Evolutionary conservation across 2,329 filamentous ascomycete genomes (phyloP).

Genomic region (Fusarium sp.): DNA sequence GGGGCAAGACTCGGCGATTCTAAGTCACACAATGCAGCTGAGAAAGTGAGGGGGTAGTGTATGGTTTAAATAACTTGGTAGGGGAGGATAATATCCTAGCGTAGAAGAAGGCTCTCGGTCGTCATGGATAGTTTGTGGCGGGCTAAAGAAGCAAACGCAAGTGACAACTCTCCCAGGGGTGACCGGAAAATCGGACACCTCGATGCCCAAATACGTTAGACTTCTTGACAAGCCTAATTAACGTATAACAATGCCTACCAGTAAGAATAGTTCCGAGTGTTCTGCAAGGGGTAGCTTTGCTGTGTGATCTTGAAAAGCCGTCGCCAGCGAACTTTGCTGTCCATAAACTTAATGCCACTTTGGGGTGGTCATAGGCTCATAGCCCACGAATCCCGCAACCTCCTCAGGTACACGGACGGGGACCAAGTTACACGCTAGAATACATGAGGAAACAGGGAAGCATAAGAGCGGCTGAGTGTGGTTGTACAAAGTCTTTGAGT

Average conservation of each 20-base stretch:
- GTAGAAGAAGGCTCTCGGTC: conserved; percentile 23
- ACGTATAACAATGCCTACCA: conserved; percentile 8
- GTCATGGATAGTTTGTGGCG: conserved; percentile 14
- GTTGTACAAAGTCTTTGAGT: not conserved
- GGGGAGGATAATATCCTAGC: conserved; percentile 1
- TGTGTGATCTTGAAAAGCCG: conserved; percentile 12
- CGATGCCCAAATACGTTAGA: conserved; percentile 23
- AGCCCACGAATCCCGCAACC: not conserved
- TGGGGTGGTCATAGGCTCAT: not conserved
- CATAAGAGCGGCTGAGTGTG: not conserved
- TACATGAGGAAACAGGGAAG: not conserved
- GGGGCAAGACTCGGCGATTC: not conserved
- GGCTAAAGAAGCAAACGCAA: conserved; percentile 1
- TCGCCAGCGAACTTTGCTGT: conserved; percentile 24
- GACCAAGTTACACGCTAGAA: not conserved
- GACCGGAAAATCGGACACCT: not conserved
- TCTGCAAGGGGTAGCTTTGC: conserved; percentile 17
- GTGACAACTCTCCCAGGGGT: conserved; percentile 5
- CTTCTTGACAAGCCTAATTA: conserved; percentile 7
- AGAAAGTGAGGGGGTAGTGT: conserved; percentile 10
- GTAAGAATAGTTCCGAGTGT: conserved; percentile 10
- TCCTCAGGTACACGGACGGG: conserved; percentile 9
- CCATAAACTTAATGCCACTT: conserved; percentile 4
- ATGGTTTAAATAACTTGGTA: conserved; percentile 36
- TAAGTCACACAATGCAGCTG: not conserved